Evolutionary conservation across 345 rosid species (phyloP).

Genomic region (Barbarea vulgaris): DNA sequence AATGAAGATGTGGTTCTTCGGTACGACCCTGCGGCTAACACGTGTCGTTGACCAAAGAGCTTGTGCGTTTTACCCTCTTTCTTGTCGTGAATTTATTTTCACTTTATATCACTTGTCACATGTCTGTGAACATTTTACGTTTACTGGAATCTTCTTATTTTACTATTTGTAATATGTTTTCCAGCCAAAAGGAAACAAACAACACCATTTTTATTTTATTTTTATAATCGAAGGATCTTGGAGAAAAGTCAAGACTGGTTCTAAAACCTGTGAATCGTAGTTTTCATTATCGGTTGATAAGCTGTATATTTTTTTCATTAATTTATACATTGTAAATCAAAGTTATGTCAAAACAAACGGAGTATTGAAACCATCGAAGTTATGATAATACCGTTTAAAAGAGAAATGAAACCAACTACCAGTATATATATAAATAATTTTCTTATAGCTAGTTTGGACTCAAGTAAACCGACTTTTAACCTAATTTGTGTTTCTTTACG

Average conservation of each 20-base stretch:
- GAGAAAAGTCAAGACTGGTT: background rate
- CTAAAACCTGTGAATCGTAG: background rate
- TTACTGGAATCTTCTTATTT: constrained; percentile 9
- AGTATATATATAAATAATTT: background rate
- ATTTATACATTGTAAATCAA: background rate
- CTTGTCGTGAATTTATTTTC: background rate
- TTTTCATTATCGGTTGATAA: background rate
- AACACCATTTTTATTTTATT: background rate
- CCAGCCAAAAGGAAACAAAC: background rate
- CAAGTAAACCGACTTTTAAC: constrained; percentile 7
- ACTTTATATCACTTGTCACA: background rate
- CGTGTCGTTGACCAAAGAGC: constrained; percentile 23
- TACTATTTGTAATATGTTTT: background rate
- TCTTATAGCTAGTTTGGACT: background rate
- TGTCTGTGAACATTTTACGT: constrained; percentile 26
- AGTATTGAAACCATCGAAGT: background rate
- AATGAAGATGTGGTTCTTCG: constrained; percentile 23
- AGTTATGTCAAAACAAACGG: background rate
- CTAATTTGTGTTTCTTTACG: constrained; percentile 7
- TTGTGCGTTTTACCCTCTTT: constrained; percentile 6
- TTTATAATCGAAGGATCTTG: background rate
- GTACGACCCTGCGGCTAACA: background rate
- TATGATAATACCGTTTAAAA: background rate
- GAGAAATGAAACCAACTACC: background rate
- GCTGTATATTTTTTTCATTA: background rate